Base-by-base conservation (phyloP, 192 early-diverging fungal species). In the Gamsiella multidivaricata region DNA sequence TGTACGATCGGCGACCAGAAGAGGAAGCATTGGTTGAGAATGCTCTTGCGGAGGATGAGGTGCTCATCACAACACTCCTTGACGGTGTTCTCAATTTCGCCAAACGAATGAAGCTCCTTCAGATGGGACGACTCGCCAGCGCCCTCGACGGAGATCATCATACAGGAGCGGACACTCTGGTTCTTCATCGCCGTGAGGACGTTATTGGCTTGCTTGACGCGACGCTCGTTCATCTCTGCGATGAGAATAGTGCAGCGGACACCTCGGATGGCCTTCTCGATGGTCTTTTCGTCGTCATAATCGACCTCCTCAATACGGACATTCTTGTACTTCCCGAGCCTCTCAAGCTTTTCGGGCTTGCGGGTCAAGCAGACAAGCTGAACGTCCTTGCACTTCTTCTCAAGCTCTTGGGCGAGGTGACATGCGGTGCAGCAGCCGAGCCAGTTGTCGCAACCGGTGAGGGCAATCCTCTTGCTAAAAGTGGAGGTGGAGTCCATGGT, bases 251-350 rank as follows among this genome's bases (percentile, higher is more conserved):
- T 23, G 45, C 51, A 46, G 11, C 22, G 23, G 34, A 63, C 45
- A 20, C 46, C 60, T 0, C 32, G 20, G 52, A 72, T 3, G 20
- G 52, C 61, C 54, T 56, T 64, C 10, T 64, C 45, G 25, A 72
- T 52, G 36, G 6, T 22, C 17, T 50, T 47, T 15, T 47, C 39
- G 20, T 56, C 43, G 9, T 72, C 54, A 33, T 72, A 72, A 28
- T 72, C 54, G 29, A 64, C 52, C 54, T 64, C 22, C 3, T 42
- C 18, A 33, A 72, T 43, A n/a, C 42, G 39, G 50, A 72, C 70
- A 28, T 72, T 72, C 61, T 64, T 72, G 53, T 49, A 39, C 26
- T 58, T 64, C 36, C 52, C 56, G 36, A 72, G 70, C 20, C 37
- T 54, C 14, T 72, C 70, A 39, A 72, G 61, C 28, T 57, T 33